phyloP scores from a whole-genome alignment of 148 eudicot genomes.

The Gaultheria prostrata region DNA sequence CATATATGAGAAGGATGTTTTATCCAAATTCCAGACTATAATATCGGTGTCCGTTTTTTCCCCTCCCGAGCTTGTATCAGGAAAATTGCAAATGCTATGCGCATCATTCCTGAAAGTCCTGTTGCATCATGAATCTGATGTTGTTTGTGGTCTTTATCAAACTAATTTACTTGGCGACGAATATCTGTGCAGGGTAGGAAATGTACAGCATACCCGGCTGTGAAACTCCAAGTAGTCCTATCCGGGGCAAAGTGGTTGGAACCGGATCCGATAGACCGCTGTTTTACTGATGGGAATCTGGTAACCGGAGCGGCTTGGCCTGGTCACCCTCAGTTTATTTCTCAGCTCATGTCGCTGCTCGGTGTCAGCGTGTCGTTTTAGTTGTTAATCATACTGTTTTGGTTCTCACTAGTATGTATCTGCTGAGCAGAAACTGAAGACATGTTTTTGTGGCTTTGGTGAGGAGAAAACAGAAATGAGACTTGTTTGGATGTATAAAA shows the following conservation, averaged over 20 bases:
- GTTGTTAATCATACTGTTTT: not conserved
- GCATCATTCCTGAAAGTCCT: not conserved
- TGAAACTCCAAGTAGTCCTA: constrained; percentile 77
- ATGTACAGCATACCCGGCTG: constrained; percentile 98
- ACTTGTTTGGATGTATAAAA: not conserved
- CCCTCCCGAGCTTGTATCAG: not conserved
- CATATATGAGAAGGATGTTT: not conserved
- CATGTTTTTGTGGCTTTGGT: not conserved
- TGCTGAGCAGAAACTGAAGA: not conserved
- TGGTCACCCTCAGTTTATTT: constrained; percentile 86
- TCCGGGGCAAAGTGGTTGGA: constrained; percentile 89
- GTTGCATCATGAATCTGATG: not conserved
- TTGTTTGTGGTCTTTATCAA: no score
- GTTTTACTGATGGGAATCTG: constrained; percentile 92
- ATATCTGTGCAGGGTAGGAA: constrained; percentile 66
- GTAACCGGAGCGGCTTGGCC: constrained; percentile 99
- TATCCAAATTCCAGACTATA: not conserved
- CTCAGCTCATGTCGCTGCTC: constrained; percentile 83
- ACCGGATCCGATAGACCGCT: constrained; percentile 82
- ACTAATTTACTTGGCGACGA: not conserved
- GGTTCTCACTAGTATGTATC: not conserved
- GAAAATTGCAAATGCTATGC: not conserved
- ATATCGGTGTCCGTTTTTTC: not conserved
- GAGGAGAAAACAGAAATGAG: not conserved
- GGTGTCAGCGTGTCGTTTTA: constrained; percentile 62